A percentile compares a stretch with the other conserved stretches of the same genome.
phyloP scores from a whole-genome alignment of 805 yeast genomes.

The Barnettozyma sp. region DNA sequence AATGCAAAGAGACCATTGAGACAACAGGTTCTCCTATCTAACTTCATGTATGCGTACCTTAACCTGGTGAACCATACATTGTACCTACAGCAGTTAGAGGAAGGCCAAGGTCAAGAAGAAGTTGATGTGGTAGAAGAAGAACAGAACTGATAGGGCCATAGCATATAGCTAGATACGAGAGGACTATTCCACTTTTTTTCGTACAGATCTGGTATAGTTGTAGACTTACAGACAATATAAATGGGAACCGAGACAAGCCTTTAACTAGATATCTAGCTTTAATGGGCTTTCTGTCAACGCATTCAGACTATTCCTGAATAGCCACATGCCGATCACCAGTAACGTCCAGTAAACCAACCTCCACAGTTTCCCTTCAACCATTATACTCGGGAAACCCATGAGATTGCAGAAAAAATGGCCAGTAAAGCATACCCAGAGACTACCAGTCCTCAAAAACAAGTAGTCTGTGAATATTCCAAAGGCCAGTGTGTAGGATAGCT shows the following conservation, averaged over 20 bases:
- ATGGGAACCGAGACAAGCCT: too few species aligned
- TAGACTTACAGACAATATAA: neutral
- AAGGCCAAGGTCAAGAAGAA: constrained; percentile 10
- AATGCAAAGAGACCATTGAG: constrained; percentile 86
- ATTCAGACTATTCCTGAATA: constrained; percentile 29
- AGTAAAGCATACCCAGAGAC: constrained; percentile 48
- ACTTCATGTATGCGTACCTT: constrained; percentile 96
- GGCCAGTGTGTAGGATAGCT: constrained; percentile 55
- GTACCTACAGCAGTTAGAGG: constrained; percentile 58
- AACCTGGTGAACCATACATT: constrained; percentile 89
- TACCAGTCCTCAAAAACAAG: constrained; percentile 44
- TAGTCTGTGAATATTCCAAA: constrained; percentile 66
- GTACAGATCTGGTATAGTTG: neutral
- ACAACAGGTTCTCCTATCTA: constrained; percentile 88
- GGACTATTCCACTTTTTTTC: too few species aligned
- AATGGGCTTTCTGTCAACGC: constrained; percentile 23
- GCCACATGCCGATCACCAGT: constrained; percentile 36
- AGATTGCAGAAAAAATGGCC: constrained; percentile 65
- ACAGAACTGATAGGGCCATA: too few species aligned
- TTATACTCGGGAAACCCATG: constrained; percentile 54
- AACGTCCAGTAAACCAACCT: constrained; percentile 32
- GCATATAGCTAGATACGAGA: too few species aligned
- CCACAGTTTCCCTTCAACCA: constrained; percentile 24
- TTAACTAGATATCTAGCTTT: constrained; percentile 27
- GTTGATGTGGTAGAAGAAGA: constrained; percentile 6